Base-by-base conservation (phyloP, 2,329 filamentous ascomycete species). In the Colletotrichum liaoningense region DNA sequence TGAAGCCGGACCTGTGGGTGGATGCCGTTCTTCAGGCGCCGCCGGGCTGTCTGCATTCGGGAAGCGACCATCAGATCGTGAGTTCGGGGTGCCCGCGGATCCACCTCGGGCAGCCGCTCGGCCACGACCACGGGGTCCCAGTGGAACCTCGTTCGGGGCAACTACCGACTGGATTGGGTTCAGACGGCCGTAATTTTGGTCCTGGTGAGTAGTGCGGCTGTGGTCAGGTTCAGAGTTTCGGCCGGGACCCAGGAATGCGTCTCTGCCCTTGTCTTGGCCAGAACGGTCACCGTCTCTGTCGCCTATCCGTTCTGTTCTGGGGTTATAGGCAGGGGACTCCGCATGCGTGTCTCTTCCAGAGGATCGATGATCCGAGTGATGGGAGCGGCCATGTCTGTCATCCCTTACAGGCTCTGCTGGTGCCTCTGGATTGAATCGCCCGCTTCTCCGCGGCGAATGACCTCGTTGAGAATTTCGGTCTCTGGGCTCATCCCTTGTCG, bases 161-260 rank as follows among this genome's bases (percentile, higher is more conserved):
- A 68, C 77, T 38, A 85, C 80, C 28, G 84, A 83, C 62, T 86
- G 83, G 63, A 88, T 85, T 2, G 87, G 82, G 74, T 90, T 92
- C 60, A 93, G 83, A 2, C 91, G 88, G 33, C 91, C 91, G 76
- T 92, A 92, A 69, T 89, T 90, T 19, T 89, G 88, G 79, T 93
- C 90, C 75, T 90, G 87, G 73, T 89, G 87, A 67, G 83, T 84
- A 24, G 86, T 76, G 74, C 87, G 83, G 49, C 85, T 84, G 76
- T 89, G 86, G 58, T 91, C 88, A 3, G 82, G 76, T 35, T 91
- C 89, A 2, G 81, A 79, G 52, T 84, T 84, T 28, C 83, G 83
- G 54, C 77, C 38, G 5, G 71, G 62, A 9, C 71, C 82, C 75
- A 80, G 84, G 78, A 83, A 89, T 70, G 78, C 69, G 11, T 88